phyloP scores from a whole-genome alignment of 2,329 filamentous ascomycete genomes.

The Leptographium flavum region DNA sequence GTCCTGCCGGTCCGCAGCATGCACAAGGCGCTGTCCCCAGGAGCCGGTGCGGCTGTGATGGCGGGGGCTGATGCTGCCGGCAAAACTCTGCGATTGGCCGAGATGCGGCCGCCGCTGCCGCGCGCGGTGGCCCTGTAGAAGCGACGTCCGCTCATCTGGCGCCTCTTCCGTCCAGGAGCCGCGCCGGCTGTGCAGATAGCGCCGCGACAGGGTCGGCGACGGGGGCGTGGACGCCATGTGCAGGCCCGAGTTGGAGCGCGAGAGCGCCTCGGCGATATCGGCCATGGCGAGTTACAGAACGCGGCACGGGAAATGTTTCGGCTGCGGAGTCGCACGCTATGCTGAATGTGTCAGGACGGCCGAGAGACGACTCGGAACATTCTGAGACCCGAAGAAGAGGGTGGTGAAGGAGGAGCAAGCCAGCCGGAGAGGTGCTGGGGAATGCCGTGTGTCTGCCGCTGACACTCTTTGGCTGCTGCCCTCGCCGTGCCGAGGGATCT shows the following conservation, averaged over 20 bases:
- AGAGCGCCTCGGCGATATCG: not conserved
- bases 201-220: constrained; percentile 15
- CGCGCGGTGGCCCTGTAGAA: constrained; percentile 13
- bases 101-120: constrained; percentile 14
- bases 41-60: constrained; percentile 45
- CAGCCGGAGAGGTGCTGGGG: not conserved
- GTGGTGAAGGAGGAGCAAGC: too few species aligned
- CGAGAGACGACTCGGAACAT: not conserved
- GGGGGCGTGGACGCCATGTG: constrained; percentile 15
- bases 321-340: too few species aligned
- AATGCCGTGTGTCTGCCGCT: too few species aligned
- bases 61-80: constrained; percentile 19
- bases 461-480: too few species aligned
- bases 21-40: constrained; percentile 45
- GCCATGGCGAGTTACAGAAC: constrained; percentile 1
- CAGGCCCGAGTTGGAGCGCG: not conserved
- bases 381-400: too few species aligned
- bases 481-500: too few species aligned
- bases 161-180: constrained; percentile 9
- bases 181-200: constrained; percentile 12
- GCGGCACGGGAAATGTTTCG: not conserved
- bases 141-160: constrained; percentile 18
- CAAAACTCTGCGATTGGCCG: constrained; percentile 17
- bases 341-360: too few species aligned
- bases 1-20: constrained; percentile 42